These are phyloP conservation scores for Pythium folliculosum DNA, from an alignment of 352 stramenopile species.

Conservation along the genomic window DNA sequence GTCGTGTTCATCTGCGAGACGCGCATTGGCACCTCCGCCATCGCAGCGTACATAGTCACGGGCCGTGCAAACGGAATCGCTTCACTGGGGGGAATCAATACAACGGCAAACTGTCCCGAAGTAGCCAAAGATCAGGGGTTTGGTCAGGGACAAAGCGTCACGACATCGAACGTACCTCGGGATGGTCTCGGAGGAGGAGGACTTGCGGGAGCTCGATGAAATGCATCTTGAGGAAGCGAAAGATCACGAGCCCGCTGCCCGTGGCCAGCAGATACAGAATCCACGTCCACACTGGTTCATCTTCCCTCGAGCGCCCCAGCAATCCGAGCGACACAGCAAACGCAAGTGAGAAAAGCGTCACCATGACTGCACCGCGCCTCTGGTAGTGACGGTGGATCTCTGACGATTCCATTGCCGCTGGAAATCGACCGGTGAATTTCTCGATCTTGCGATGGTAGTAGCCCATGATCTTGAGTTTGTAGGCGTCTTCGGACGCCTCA, in stretches of 20 bases:
- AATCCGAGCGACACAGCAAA: conserved; percentile 44
- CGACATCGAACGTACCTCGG: conserved; percentile 42
- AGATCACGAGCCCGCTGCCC: conserved; percentile 60
- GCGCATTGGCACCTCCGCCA: conserved; percentile 21
- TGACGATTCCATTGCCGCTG: conserved; percentile 37
- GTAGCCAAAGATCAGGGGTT: background rate
- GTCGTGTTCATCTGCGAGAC: conserved; percentile 5
- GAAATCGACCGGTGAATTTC: conserved; percentile 68
- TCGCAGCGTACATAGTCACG: conserved; percentile 46
- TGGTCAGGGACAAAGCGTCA: too few species aligned
- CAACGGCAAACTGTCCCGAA: conserved; percentile 47
- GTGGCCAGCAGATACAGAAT: conserved; percentile 61
- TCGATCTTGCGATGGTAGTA: conserved; percentile 86
- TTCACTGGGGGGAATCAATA: conserved; percentile 41
- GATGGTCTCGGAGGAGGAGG: conserved; percentile 56
- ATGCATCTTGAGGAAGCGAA: conserved; percentile 74
- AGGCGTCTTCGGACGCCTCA: conserved; percentile 61
- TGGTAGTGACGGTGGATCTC: conserved; percentile 63
- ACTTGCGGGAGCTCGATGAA: conserved; percentile 74
- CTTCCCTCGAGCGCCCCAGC: conserved; percentile 37
- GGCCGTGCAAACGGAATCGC: conserved; percentile 62
- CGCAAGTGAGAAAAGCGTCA: conserved; percentile 48
- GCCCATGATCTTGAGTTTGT: conserved; percentile 82
- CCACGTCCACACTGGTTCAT: conserved; percentile 46
- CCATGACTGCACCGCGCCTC: conserved; percentile 39